Evolutionary conservation across 441 rosid species (phyloP), one percentile per base, ranked within the genome.

Genomic region (Biscutella auriculata): DNA sequence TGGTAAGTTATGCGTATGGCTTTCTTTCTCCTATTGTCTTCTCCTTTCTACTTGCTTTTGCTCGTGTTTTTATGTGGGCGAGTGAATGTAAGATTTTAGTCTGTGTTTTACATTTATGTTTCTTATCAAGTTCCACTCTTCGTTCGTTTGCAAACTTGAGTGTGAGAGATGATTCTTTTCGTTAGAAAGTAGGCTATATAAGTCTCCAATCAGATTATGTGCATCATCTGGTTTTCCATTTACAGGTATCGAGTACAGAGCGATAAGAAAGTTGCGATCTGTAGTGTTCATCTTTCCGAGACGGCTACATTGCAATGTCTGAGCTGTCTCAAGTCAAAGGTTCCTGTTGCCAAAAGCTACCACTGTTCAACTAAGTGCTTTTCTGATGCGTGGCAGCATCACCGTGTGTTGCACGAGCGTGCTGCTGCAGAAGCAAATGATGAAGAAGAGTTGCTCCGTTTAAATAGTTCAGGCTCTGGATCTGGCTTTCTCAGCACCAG

Each of bases 1-100:
- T 92, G 98, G 98, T 88, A 55, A 73, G 96, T 76, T 15, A 19
- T 2, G 23, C 23, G n/a, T 19, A 19, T 19, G 23, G 23, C 23
- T 19, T 19, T 19, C 4, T 19, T 19, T 19, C 23, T 19, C 23
- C 23, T 4, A 19, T 19, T 19, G 23, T 19, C 23, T 19, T 19
- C 23, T 19, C 23, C n/a, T 19, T 19, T 19, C 23, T 19, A 19
- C 23, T 19, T n/a, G n/a, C n/a, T n/a, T n/a, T n/a, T n/a, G n/a
- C n/a, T n/a, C n/a, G n/a, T n/a, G n/a, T n/a, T n/a, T n/a, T n/a
- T n/a, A n/a, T n/a, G n/a, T n/a, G n/a, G n/a, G n/a, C n/a, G n/a
- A n/a, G n/a, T n/a, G n/a, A n/a, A n/a, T n/a, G n/a, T n/a, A n/a
- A n/a, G n/a, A n/a, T n/a, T n/a, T n/a, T n/a, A n/a, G n/a, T n/a